A percentile compares a stretch with the other conserved stretches of the same genome.
Evolutionary conservation across 23 red algal species (phyloP).

Genomic region (Rhodosorus marinus): DNA sequence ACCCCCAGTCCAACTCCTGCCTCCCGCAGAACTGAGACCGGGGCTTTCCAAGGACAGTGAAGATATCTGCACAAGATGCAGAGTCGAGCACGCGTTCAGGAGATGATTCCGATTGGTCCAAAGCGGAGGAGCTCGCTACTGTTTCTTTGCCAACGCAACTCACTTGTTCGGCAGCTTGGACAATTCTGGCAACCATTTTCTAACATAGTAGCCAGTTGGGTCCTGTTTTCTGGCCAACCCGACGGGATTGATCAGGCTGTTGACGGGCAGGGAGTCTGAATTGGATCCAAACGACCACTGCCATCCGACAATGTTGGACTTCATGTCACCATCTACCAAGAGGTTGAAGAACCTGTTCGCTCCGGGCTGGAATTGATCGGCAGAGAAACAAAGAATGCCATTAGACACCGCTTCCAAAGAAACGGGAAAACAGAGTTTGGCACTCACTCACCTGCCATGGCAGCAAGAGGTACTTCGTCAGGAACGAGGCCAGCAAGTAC

Average conservation of each 20-base stretch:
- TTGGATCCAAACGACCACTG: slow-evolving; percentile 39
- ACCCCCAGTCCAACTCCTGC: slow-evolving; percentile 38
- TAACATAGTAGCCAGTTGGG: slow-evolving; percentile 58
- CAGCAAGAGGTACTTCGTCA: slow-evolving; percentile 76
- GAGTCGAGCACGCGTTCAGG: too few relatives aligned
- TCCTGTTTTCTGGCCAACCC: slow-evolving; percentile 21
- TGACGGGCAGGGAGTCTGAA: neutral
- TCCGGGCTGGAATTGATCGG: too few relatives aligned
- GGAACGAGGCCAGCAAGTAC: slow-evolving; percentile 79
- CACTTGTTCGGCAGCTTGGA: too few relatives aligned
- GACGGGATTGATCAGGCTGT: slow-evolving; percentile 61
- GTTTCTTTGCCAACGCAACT: too few relatives aligned
- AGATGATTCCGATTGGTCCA: too few relatives aligned
- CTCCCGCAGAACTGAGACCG: slow-evolving; percentile 20
- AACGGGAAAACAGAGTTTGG: too few relatives aligned
- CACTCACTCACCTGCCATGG: slow-evolving; percentile 70
- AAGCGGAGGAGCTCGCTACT: too few relatives aligned
- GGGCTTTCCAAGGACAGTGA: slow-evolving; percentile 66
- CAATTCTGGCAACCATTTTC: slow-evolving; percentile 74
- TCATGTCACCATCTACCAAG: slow-evolving; percentile 77
- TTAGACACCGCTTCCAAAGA: too few relatives aligned
- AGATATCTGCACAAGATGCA: slow-evolving; percentile 29
- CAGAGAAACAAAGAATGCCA: too few relatives aligned
- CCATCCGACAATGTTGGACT: slow-evolving; percentile 52
- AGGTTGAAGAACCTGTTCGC: slow-evolving; percentile 35